A percentile compares a stretch with the other conserved stretches of the same genome.
phyloP scores from a whole-genome alignment of 1,284 basidiomycete genomes.

The Paramarasmius palmivorus region DNA sequence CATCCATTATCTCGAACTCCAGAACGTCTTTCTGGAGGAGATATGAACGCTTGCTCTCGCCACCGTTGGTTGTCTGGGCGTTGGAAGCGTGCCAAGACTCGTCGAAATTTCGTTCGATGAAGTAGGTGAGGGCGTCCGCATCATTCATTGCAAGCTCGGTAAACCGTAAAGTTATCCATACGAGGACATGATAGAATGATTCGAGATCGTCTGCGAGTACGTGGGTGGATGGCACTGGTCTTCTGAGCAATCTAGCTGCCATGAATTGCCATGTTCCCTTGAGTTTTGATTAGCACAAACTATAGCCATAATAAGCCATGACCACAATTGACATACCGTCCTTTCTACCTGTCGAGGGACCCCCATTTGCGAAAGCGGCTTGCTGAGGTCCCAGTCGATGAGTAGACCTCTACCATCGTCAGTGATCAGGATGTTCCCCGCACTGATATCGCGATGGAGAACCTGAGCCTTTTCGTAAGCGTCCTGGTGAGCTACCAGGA shows the following conservation, averaged over 20 bases:
- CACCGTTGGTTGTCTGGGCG: too few species aligned
- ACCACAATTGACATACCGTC: neutral
- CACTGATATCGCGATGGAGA: neutral
- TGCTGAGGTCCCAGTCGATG: neutral
- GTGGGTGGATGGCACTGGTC: neutral
- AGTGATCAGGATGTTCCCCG: neutral
- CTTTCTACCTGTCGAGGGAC: neutral
- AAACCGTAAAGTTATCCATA: neutral
- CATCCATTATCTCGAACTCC: too few species aligned
- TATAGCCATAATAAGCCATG: neutral
- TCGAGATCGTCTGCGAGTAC: neutral
- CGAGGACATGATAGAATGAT: neutral
- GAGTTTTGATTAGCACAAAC: neutral
- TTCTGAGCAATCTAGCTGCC: neutral
- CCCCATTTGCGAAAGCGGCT: neutral
- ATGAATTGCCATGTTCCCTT: constrained; percentile 3
- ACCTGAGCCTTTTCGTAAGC: neutral
- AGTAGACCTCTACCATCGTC: neutral
- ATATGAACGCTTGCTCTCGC: too few species aligned
- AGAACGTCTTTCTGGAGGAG: too few species aligned
- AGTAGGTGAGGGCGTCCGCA: neutral
- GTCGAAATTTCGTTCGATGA: neutral
- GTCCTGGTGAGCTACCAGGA: neutral
- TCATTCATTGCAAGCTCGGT: neutral
- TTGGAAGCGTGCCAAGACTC: too few species aligned